phyloP scores from a whole-genome alignment of 2,329 filamentous ascomycete genomes.

The Pseudocercospora crystallina region DNA sequence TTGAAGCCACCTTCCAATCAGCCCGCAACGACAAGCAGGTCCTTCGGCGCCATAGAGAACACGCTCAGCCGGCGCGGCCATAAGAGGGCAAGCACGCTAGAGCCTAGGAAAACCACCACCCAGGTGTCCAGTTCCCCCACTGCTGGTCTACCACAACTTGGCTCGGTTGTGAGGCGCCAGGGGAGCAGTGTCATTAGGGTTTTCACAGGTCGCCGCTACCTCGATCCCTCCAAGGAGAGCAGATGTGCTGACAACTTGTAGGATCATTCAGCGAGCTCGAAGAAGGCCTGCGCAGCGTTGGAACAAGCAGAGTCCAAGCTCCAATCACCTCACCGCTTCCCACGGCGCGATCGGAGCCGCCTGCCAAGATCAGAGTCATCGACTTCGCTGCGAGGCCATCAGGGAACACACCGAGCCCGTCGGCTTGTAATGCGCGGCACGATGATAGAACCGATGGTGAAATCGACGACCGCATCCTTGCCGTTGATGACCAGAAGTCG shows the following conservation, averaged over 20 bases:
- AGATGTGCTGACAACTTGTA: too few species aligned
- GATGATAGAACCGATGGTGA: constrained; percentile 15
- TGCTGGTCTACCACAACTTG: constrained; percentile 7
- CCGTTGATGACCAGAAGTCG: too few species aligned
- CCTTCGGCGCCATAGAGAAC: constrained; percentile 25
- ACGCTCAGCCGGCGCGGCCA: constrained; percentile 17
- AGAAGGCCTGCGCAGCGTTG: constrained; percentile 15
- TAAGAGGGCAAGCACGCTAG: constrained; percentile 15
- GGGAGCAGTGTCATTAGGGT: constrained; percentile 23
- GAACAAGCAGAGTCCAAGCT: constrained; percentile 8
- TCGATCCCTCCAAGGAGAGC: too few species aligned
- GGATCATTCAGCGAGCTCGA: constrained; percentile 28
- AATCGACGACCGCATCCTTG: too few species aligned
- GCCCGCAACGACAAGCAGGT: background rate
- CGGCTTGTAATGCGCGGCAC: constrained; percentile 8
- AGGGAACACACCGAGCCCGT: constrained; percentile 3
- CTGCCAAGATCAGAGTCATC: constrained; percentile 2
- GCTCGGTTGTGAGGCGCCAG: constrained; percentile 11
- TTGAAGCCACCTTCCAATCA: too few species aligned
- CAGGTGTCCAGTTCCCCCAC: background rate
- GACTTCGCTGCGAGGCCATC: constrained; percentile 13
- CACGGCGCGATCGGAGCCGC: constrained; percentile 2
- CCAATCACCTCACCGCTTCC: constrained; percentile 6
- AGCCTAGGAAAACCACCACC: constrained; percentile 16
- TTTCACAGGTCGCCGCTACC: constrained; percentile 18